Base-by-base conservation (phyloP, 371 early-diverging fungal genomes). In the Zychaea mexicana region DNA sequence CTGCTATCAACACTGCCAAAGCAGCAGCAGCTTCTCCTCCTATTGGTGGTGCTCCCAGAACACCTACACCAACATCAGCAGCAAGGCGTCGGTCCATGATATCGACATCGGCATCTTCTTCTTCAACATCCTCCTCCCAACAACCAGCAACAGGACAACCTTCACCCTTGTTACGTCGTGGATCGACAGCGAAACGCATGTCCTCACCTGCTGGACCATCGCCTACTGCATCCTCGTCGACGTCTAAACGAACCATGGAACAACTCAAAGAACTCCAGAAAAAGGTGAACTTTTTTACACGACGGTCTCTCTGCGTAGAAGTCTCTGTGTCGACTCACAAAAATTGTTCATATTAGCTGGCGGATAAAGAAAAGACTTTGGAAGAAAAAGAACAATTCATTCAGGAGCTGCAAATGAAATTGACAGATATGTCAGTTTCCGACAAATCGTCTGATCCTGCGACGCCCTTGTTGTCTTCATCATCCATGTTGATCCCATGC, bases 51-150 rank as follows among this genome's bases (percentile, higher is more conserved):
- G 53, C 62, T 17, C 60, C 66, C 4, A 31, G 56, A 22, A 56
- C 66, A 17, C 66, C 67, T 22, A 8, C 45, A 28, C 53, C 66
- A 32, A 61, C 66, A 19, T 59, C 65, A 31, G 21, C 66, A n/a
- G 38, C 68, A 13, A 72, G 57, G 28, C 69, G 78, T 1, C 61
- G 78, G 15, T 77, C 77, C 0, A 63, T 74, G 28, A 70, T 72
- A 13, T 70, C 70, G 24, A 58, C 68, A 19, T 60, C 33, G 12
- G 12, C 33, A 8, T 33, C 42, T n/a, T 12, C 42, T 1, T 42
- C 42, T 42, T 42, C 42, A n/a, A n/a, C n/a, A n/a, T n/a, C 71
- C 2, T 60, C 64, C 7, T 57, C 65, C n/a, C 64, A 49, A 38
- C 60, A 32, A 39, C 62, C 56, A 53, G 17, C 52, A 28, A 33